Evolutionary conservation across 2,329 filamentous ascomycete species (phyloP).

Genomic region (Stagonosporopsis rhizophila): DNA sequence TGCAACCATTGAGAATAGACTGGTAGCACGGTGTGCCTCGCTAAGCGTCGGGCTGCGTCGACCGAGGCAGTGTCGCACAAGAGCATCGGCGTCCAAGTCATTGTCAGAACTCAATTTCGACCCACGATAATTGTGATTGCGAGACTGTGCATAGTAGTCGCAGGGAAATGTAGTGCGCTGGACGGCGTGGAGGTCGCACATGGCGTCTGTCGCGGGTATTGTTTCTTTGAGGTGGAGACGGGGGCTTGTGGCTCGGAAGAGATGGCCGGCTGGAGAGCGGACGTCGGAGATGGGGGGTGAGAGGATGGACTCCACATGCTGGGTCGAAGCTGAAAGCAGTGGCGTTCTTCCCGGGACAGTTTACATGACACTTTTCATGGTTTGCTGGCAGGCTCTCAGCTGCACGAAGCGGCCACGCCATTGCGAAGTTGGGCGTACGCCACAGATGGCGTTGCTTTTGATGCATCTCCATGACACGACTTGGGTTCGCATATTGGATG

Average conservation of each 20-base stretch:
- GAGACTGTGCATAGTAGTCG: not conserved
- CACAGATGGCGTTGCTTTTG: too few species aligned
- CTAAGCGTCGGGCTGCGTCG: too few species aligned
- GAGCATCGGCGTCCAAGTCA: not conserved
- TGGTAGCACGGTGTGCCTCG: too few species aligned
- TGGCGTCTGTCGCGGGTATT: not conserved
- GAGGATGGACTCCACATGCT: not conserved
- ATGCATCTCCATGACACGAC: not conserved
- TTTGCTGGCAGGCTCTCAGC: too few species aligned
- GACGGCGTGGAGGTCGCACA: not conserved
- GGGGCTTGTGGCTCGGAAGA: not conserved
- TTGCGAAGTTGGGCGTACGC: too few species aligned
- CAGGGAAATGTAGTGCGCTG: not conserved
- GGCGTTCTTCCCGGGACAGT: too few species aligned
- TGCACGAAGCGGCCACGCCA: too few species aligned
- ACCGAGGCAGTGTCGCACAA: too few species aligned
- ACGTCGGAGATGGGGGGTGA: not conserved
- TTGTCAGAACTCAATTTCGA: constrained; percentile 3
- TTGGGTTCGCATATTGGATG: not conserved
- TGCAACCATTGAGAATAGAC: too few species aligned
- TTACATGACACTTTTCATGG: too few species aligned
- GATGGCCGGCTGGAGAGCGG: too few species aligned
- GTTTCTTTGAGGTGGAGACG: not conserved
- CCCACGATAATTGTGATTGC: not conserved
- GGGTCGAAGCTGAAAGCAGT: not conserved